phyloP scores from a whole-genome alignment of 1,284 basidiomycete genomes.

The Rhodotorula sp. region DNA sequence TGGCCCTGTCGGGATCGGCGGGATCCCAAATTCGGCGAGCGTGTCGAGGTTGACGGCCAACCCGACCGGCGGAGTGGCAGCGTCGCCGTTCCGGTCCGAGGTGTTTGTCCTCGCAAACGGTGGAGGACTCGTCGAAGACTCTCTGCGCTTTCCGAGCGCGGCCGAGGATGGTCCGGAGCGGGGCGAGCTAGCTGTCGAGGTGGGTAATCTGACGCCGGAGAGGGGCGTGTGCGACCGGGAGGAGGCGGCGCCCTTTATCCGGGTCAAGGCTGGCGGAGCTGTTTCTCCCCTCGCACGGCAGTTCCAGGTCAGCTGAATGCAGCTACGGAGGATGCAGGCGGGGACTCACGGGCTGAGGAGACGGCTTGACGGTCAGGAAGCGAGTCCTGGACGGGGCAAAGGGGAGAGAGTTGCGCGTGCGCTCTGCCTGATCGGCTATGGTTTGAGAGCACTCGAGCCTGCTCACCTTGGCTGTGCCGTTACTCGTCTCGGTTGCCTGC shows the following conservation, averaged over 20 bases:
- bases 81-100: background rate
- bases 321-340: background rate
- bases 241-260: slow-evolving; percentile 15
- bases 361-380: background rate
- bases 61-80: background rate
- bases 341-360: slow-evolving; percentile 17
- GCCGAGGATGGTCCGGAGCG: background rate
- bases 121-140: slow-evolving; percentile 28
- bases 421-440: background rate
- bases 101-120: background rate
- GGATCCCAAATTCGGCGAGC: slow-evolving; percentile 33
- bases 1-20: slow-evolving; percentile 26
- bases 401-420: slow-evolving; percentile 11
- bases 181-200: slow-evolving; percentile 4
- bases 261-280: slow-evolving; percentile 5
- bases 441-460: background rate
- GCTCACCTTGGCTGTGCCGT: slow-evolving; percentile 1
- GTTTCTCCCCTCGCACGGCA: background rate
- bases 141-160: slow-evolving; percentile 9
- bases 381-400: slow-evolving; percentile 2
- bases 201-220: slow-evolving; percentile 21
- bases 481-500: background rate
- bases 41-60: slow-evolving; percentile 13
- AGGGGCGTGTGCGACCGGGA: slow-evolving; percentile 20
- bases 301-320: background rate